Base-by-base conservation (phyloP, 139 green algal species). In the Desmodesmus armatus region DNA sequence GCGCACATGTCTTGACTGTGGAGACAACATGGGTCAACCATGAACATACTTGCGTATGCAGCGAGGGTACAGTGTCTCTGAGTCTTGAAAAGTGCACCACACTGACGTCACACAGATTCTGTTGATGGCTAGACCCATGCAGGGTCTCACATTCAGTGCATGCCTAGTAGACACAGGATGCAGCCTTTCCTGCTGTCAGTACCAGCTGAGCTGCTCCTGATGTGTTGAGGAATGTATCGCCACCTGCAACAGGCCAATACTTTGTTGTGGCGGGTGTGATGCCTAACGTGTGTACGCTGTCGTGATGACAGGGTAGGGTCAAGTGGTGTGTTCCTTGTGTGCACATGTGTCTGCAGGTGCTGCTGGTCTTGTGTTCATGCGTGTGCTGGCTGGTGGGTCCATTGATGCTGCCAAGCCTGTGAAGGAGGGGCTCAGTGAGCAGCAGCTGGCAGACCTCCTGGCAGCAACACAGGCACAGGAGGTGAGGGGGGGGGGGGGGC, bases 381-480 rank as follows among this genome's bases (percentile, higher is more conserved):
- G 96, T 1, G 91, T 99, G 31, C 77, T 63, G 13, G 91, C 91
- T 35, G 93, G 87, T 19, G 93, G 94, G 4, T 83, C 47, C 2
- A 77, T 98, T 7, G 93, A 98, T 60, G 93, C 89, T 2, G 93
- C 94, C 53, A 97, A 97, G 85, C 85, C 95, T 2, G 88, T 98
- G 37, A 92, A 92, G 87, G 94, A 98, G 89, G 95, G 95, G 0
- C 87, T 98, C 7, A 87, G 62, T 0, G n/a, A 55, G 5, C 83
- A 95, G 84, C 88, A 91, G 76, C 65, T 83, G 47, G 23, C 62
- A 78, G 33, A 53, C 58, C 65, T 90, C 37, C 39, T 90, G 35
- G 75, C 58, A n/a, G 76, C 62, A 9, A 43, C 83, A n/a, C 77
- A 78, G 9, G 89, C 89, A 40, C 47, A 87, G 40, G 76, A 82